Percentiles rank a stretch among this genome's conserved stretches.
phyloP scores from a whole-genome alignment of 73 alveolate species.

The Paramecium octaurelia region DNA sequence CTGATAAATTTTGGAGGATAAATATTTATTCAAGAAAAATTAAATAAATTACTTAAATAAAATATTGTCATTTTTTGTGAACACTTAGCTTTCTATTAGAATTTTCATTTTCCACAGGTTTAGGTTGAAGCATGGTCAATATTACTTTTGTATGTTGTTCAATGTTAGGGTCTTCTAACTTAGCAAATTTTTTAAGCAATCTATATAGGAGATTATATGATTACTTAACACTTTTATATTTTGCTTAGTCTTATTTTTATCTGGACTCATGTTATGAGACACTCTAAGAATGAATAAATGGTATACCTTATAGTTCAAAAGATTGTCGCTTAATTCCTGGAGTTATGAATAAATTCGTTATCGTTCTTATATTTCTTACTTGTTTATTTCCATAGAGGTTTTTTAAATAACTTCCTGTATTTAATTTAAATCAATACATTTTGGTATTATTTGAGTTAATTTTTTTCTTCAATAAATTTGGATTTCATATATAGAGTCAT shows the following conservation, averaged over 20 bases:
- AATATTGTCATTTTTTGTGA: background rate
- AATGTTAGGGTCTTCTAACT: background rate
- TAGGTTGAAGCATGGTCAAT: background rate
- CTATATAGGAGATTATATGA: background rate
- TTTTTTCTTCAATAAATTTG: conserved; percentile 27
- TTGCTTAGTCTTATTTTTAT: conserved; percentile 4
- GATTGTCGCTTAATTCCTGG: conserved; percentile 13
- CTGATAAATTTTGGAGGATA: background rate
- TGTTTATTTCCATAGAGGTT: conserved; percentile 37
- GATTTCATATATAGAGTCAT: background rate
- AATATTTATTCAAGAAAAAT: background rate
- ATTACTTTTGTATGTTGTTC: background rate
- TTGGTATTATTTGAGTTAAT: background rate
- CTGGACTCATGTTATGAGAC: background rate
- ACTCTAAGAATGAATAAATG: background rate
- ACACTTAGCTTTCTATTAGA: background rate
- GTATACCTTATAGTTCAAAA: background rate
- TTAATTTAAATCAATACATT: background rate
- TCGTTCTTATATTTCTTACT: conserved; percentile 5
- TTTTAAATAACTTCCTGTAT: background rate
- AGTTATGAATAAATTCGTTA: conserved; percentile 18
- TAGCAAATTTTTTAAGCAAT: background rate
- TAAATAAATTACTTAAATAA: background rate
- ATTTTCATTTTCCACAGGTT: background rate
- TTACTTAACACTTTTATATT: conserved; percentile 13